phyloP scores from a whole-genome alignment of 495 filamentous ascomycete species.

The Pseudomonodictys pantanalensis region DNA sequence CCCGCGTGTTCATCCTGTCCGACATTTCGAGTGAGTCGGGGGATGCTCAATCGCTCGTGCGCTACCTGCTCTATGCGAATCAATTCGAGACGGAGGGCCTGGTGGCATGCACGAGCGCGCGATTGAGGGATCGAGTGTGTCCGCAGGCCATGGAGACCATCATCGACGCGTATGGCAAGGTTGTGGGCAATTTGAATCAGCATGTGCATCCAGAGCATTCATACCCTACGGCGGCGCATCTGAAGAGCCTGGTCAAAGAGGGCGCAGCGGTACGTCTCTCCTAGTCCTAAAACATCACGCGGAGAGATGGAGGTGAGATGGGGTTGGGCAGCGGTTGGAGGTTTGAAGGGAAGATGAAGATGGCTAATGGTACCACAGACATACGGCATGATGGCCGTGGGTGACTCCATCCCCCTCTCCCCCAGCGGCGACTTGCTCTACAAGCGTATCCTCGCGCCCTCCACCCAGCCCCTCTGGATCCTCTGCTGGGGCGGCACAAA shows the following conservation, averaged over 20 bases:
- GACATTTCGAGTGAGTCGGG: constrained; percentile 50
- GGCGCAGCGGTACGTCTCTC: constrained; percentile 30
- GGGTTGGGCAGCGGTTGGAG: too few relatives aligned
- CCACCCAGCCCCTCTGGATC: constrained; percentile 45
- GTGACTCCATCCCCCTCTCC: constrained; percentile 23
- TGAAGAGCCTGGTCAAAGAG: constrained; percentile 37
- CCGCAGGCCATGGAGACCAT: constrained; percentile 44
- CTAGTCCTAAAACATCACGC: too few relatives aligned
- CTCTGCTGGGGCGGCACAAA: constrained; percentile 52
- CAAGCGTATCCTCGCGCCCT: constrained; percentile 36
- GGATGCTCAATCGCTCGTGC: constrained; percentile 45
- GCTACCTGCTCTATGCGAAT: constrained; percentile 47
- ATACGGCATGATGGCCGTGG: constrained; percentile 27
- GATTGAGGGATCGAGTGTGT: constrained; percentile 38
- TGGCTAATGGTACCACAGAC: constrained; percentile 12
- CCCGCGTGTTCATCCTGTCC: constrained; percentile 47
- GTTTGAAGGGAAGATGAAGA: too few relatives aligned
- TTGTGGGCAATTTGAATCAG: constrained; percentile 44
- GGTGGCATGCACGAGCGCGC: constrained; percentile 45
- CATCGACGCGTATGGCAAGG: constrained; percentile 44
- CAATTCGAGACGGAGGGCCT: constrained; percentile 46
- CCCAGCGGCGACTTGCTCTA: constrained; percentile 44
- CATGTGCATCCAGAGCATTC: constrained; percentile 41
- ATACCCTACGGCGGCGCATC: constrained; percentile 40
- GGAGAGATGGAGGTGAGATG: too few relatives aligned